Conservation (phyloP, 768 basidiomycete genomes). For the Leccinum fibrillosum region DNA sequence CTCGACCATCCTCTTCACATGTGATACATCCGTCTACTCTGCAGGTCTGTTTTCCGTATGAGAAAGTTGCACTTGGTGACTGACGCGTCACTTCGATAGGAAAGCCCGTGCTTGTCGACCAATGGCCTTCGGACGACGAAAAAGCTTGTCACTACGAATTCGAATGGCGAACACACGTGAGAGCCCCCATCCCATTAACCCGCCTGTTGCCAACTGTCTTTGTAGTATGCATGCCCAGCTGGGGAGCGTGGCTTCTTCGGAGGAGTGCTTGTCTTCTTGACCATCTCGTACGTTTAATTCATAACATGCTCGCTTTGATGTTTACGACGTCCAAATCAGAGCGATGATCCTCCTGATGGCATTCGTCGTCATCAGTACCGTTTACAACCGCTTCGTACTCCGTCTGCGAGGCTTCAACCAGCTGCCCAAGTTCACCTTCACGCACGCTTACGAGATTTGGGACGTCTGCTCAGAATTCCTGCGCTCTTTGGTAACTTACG, state of each 20-base stretch:
- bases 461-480: constrained; percentile 21
- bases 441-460: constrained; percentile 22
- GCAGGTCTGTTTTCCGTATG: constrained; percentile 34
- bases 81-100: constrained; percentile 29
- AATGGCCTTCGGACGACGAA: constrained; percentile 60
- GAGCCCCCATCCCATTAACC: constrained; percentile 16
- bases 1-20: constrained; percentile 72
- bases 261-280: constrained; percentile 54
- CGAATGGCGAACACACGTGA: constrained; percentile 81
- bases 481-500: constrained; percentile 11
- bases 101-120: constrained; percentile 54
- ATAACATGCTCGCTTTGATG: background rate
- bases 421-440: constrained; percentile 57
- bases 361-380: constrained; percentile 64
- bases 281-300: constrained; percentile 50
- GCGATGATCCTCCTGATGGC: constrained; percentile 52
- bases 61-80: background rate
- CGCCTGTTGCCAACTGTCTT: background rate
- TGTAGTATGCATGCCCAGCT: constrained; percentile 70
- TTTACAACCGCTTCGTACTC: constrained; percentile 80
- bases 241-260: constrained; percentile 49
- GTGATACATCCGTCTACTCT: constrained; percentile 62
- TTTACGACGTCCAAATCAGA: constrained; percentile 35
- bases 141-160: constrained; percentile 73
- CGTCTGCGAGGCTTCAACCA: constrained; percentile 68